phyloP scores from a whole-genome alignment of 805 yeast species.

The Ogataea polymorpha region DNA sequence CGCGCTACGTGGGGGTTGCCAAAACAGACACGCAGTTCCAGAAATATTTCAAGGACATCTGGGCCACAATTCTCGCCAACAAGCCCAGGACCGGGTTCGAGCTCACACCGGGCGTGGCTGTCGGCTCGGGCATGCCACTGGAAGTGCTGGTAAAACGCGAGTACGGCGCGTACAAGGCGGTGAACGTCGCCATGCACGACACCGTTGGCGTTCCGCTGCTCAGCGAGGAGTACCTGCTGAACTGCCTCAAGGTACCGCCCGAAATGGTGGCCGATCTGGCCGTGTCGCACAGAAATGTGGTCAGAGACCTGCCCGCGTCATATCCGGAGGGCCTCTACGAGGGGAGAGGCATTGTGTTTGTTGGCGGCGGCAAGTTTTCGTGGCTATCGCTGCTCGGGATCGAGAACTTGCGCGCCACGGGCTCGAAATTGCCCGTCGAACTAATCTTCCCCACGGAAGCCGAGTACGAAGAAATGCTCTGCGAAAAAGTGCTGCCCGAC shows the following conservation, averaged over 20 bases:
- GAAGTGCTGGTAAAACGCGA: conserved; percentile 16
- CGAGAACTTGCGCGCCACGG: conserved; percentile 42
- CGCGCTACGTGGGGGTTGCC: conserved; percentile 7
- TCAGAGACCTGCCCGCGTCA: conserved; percentile 35
- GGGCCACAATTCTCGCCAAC: conserved; percentile 19
- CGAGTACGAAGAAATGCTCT: conserved; percentile 44
- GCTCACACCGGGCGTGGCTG: conserved; percentile 2
- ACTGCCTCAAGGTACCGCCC: conserved; percentile 46
- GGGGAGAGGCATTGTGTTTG: conserved; percentile 63
- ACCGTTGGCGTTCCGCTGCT: conserved; percentile 35
- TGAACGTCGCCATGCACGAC: conserved; percentile 33
- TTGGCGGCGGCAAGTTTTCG: conserved; percentile 74
- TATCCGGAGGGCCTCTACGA: conserved; percentile 40
- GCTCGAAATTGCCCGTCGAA: conserved; percentile 48
- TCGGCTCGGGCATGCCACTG: neutral
- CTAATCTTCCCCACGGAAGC: conserved; percentile 44
- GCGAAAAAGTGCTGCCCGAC: conserved; percentile 39
- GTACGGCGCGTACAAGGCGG: conserved; percentile 29
- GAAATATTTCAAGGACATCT: conserved; percentile 20
- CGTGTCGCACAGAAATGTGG: conserved; percentile 45
- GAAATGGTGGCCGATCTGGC: conserved; percentile 43
- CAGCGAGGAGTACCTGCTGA: conserved; percentile 49
- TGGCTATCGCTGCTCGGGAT: conserved; percentile 58
- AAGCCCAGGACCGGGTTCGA: conserved; percentile 29
- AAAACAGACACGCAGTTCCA: conserved; percentile 19